Conservation (phyloP, 768 basidiomycete genomes). For the Mycena maculata region DNA sequence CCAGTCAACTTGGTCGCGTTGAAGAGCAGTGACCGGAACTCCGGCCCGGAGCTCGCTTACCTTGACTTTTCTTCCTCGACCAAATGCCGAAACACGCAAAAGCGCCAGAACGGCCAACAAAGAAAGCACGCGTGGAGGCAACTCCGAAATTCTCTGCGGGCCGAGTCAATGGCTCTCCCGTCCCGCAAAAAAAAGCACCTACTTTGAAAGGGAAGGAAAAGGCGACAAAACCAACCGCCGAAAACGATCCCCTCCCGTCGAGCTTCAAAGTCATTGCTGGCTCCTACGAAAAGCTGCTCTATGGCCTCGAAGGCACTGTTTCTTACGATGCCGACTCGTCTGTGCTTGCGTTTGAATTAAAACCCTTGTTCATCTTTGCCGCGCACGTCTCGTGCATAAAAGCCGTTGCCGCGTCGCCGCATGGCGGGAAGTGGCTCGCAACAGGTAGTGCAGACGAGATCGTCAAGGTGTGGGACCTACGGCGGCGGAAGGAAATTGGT, state of each 20-base stretch:
- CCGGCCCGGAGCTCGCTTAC: too few relatives aligned
- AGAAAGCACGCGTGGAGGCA: constrained; percentile 42
- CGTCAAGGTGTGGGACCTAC: constrained; percentile 96
- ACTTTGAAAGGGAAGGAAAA: constrained; percentile 42
- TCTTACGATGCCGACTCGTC: constrained; percentile 44
- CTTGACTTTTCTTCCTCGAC: too few relatives aligned
- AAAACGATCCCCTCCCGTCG: constrained; percentile 52
- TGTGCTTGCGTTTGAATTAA: constrained; percentile 55
- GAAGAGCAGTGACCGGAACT: too few relatives aligned
- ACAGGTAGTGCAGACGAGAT: constrained; percentile 97
- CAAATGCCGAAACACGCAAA: constrained; percentile 24
- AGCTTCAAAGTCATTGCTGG: constrained; percentile 92
- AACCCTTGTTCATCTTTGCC: constrained; percentile 95
- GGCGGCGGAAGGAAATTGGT: constrained; percentile 92
- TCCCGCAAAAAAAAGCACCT: constrained; percentile 39
- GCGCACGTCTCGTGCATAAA: constrained; percentile 96
- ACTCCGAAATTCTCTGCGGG: constrained; percentile 23
- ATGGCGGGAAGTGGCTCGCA: constrained; percentile 95
- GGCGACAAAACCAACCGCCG: constrained; percentile 30
- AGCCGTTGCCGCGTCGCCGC: constrained; percentile 86
- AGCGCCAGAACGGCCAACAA: constrained; percentile 37
- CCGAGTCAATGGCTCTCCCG: constrained; percentile 38
- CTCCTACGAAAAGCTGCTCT: constrained; percentile 96
- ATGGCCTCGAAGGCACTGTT: constrained; percentile 82
- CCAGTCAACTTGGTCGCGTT: background rate